Conservation (phyloP, 305 asterid genomes). For the Petunia hybrid region DNA sequence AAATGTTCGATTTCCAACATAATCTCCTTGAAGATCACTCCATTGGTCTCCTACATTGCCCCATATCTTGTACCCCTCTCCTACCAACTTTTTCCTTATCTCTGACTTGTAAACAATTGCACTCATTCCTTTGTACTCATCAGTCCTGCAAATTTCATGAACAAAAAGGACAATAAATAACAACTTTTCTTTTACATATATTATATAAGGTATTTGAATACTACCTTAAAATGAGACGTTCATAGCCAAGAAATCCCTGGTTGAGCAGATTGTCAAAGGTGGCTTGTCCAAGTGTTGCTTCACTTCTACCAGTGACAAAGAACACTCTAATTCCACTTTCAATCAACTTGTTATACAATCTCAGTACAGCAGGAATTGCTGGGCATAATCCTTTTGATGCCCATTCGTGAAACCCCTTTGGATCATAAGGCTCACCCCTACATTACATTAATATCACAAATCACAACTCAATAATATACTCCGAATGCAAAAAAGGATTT, state of each 20-base stretch:
- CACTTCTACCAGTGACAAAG: conserved; percentile 65
- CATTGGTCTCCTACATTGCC: conserved; percentile 75
- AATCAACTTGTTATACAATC: conserved; percentile 54
- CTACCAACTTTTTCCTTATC: conserved; percentile 51
- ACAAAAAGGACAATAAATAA: conserved; percentile 5
- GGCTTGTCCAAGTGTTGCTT: conserved; percentile 53
- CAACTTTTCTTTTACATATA: background rate
- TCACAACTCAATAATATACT: background rate
- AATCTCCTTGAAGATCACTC: conserved; percentile 67
- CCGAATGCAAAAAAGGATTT: background rate
- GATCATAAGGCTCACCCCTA: conserved; percentile 70
- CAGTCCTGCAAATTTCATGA: conserved; percentile 39
- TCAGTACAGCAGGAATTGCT: conserved; percentile 54
- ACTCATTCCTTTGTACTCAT: conserved; percentile 50
- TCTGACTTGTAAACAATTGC: conserved; percentile 54
- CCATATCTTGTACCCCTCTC: conserved; percentile 61
- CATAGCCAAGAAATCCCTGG: conserved; percentile 58
- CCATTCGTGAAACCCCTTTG: conserved; percentile 61
- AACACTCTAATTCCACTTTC: conserved; percentile 57
- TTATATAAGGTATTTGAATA: background rate
- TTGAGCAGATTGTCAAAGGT: conserved; percentile 47
- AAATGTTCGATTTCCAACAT: conserved; percentile 58
- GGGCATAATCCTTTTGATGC: conserved; percentile 54
- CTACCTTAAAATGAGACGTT: conserved; percentile 63
- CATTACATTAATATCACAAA: background rate